A percentile compares a stretch with the other conserved stretches of the same genome.
Evolutionary conservation across 768 basidiomycete species (phyloP).

Genomic region (Kwoniella botswanensis): DNA sequence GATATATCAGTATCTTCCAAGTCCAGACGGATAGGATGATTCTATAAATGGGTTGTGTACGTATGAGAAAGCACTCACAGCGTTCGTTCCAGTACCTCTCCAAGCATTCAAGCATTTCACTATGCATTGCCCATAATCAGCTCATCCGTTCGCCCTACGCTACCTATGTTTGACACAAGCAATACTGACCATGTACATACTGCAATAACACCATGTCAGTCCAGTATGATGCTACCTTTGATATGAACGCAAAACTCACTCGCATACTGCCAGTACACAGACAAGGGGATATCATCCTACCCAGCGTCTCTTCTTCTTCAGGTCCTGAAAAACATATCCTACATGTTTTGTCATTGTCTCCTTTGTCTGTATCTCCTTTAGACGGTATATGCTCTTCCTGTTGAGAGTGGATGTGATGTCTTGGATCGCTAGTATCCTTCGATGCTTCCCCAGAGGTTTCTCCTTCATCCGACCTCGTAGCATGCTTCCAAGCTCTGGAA

Average conservation of each 20-base stretch:
- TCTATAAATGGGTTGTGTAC: background rate
- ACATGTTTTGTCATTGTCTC: conserved; percentile 61
- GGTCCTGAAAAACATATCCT: conserved; percentile 80
- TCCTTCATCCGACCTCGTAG: background rate
- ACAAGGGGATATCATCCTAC: conserved; percentile 81
- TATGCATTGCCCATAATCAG: background rate
- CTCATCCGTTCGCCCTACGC: too few relatives aligned
- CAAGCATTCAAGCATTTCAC: conserved; percentile 53
- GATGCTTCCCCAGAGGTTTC: background rate
- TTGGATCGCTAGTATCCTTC: too few relatives aligned
- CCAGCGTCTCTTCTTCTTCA: conserved; percentile 64
- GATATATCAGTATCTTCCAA: background rate
- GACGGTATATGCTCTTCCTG: background rate
- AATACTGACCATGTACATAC: conserved; percentile 52
- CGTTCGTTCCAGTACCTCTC: conserved; percentile 49
- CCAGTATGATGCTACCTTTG: too few relatives aligned
- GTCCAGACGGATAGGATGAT: too few relatives aligned
- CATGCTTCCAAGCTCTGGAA: background rate
- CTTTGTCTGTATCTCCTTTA: background rate
- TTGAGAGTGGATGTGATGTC: background rate
- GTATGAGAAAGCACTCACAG: conserved; percentile 32
- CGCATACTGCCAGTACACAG: conserved; percentile 79
- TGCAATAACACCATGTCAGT: conserved; percentile 19
- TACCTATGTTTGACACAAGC: background rate
- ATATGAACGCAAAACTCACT: conserved; percentile 53